These are phyloP conservation scores for Colletotrichum sansevieriae DNA, from an alignment of 2,329 filamentous ascomycete species.

Conservation along the genomic window DNA sequence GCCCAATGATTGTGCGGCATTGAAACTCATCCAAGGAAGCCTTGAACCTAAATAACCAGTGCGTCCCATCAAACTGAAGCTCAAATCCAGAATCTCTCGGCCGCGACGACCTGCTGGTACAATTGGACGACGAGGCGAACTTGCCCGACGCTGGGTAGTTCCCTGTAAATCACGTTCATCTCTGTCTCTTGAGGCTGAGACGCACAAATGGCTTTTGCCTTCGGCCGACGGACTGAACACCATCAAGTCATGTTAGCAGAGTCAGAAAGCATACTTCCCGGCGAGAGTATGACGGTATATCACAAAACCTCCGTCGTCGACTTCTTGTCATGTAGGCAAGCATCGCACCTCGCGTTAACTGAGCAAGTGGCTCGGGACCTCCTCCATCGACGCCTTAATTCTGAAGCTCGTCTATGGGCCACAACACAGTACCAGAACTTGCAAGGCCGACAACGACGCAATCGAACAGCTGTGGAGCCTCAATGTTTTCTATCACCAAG, in stretches of 20 bases:
- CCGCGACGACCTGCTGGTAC: neutral
- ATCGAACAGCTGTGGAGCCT: no score
- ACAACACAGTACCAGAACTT: no score
- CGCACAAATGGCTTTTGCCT: conserved; percentile 6
- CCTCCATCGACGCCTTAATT: no score
- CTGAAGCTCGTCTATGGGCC: no score
- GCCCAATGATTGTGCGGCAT: neutral
- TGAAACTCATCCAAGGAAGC: conserved; percentile 8
- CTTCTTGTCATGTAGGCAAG: no score
- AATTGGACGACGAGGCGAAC: conserved; percentile 8
- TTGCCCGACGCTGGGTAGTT: neutral
- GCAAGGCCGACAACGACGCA: no score
- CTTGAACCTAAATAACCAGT: neutral
- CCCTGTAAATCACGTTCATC: conserved; percentile 23
- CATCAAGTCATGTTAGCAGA: no score
- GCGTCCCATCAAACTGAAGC: neutral
- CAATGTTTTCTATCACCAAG: no score
- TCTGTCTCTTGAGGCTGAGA: conserved; percentile 15
- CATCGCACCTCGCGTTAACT: no score
- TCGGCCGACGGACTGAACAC: neutral
- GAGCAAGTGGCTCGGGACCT: no score
- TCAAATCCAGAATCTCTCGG: neutral
- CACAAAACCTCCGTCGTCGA: no score
- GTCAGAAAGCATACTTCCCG: no score
- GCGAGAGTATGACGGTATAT: neutral